A percentile compares a stretch with the other conserved stretches of the same genome.
phyloP scores from a whole-genome alignment of 2,329 filamentous ascomycete species.

The Ophiobolus disseminans region DNA sequence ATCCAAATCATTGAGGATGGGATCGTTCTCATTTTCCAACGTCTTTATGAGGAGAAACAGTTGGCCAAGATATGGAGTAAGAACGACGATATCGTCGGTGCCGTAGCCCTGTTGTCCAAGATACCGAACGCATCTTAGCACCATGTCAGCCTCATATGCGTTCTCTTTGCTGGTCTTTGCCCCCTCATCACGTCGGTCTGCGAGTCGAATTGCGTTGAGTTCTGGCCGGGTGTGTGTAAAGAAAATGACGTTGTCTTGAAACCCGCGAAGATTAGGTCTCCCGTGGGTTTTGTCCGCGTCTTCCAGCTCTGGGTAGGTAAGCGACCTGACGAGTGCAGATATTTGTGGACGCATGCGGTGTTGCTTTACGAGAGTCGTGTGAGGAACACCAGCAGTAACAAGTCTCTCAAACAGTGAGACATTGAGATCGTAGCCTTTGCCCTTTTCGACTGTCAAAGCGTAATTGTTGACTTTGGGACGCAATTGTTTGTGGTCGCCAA shows the following conservation, averaged over 20 bases:
- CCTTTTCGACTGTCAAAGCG: constrained; percentile 66
- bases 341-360: constrained; percentile 75
- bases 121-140: constrained; percentile 69
- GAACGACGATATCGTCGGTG: constrained; percentile 68
- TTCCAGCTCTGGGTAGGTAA: constrained; percentile 68
- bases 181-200: constrained; percentile 60
- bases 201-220: constrained; percentile 50
- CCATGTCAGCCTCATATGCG: constrained; percentile 69
- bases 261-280: constrained; percentile 60
- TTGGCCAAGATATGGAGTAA: constrained; percentile 77
- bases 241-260: constrained; percentile 69
- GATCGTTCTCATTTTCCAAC: constrained; percentile 66
- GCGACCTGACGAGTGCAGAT: constrained; percentile 61
- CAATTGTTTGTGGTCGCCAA: constrained; percentile 77
- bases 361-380: constrained; percentile 65
- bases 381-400: constrained; percentile 61
- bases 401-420: constrained; percentile 73
- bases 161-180: constrained; percentile 67
- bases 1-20: constrained; percentile 73
- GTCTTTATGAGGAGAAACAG: constrained; percentile 63
- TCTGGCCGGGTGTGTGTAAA: constrained; percentile 69
- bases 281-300: constrained; percentile 61
- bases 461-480: constrained; percentile 72
- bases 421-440: constrained; percentile 71
- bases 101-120: constrained; percentile 75